Evolutionary conservation across 2,329 filamentous ascomycete genomes (phyloP).

Genomic region (Aschersonia sp.): DNA sequence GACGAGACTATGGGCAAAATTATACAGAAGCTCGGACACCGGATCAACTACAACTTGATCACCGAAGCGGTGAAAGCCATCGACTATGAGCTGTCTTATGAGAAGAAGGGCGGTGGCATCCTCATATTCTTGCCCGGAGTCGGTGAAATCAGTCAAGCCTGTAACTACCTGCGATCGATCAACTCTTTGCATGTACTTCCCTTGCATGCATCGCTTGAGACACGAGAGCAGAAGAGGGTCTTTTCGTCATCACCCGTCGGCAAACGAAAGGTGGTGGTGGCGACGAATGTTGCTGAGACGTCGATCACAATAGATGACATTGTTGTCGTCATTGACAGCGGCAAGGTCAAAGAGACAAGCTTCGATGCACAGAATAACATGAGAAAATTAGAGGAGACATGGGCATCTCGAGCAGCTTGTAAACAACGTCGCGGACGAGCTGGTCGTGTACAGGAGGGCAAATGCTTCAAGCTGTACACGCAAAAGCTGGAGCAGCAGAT

Average conservation of each 20-base stretch:
- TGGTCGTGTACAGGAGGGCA: conserved; percentile 79
- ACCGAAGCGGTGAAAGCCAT: conserved; percentile 69
- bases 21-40: conserved; percentile 60
- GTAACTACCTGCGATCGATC: conserved; percentile 52
- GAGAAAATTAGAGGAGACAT: conserved; percentile 85
- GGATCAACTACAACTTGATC: conserved; percentile 86
- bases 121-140: conserved; percentile 92
- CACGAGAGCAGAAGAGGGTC: conserved; percentile 74
- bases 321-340: conserved; percentile 88
- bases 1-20: conserved; percentile 50
- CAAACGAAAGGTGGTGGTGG: conserved; percentile 82
- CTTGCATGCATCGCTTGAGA: conserved; percentile 82
- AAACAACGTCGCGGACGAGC: conserved; percentile 90
- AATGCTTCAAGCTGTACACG: conserved; percentile 93
- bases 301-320: conserved; percentile 98
- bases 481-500: conserved; percentile 74
- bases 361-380: conserved; percentile 89
- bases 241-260: conserved; percentile 64
- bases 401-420: conserved; percentile 86
- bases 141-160: conserved; percentile 75
- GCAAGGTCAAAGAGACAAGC: conserved; percentile 90
- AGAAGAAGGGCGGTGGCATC: conserved; percentile 63
- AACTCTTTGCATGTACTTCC: conserved; percentile 61
- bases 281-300: conserved; percentile 95
- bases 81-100: conserved; percentile 54